Evolutionary conservation across 2,329 filamentous ascomycete species (phyloP), one percentile per base, ranked within the genome.

Genomic region (Aureobasidium leucospermi): DNA sequence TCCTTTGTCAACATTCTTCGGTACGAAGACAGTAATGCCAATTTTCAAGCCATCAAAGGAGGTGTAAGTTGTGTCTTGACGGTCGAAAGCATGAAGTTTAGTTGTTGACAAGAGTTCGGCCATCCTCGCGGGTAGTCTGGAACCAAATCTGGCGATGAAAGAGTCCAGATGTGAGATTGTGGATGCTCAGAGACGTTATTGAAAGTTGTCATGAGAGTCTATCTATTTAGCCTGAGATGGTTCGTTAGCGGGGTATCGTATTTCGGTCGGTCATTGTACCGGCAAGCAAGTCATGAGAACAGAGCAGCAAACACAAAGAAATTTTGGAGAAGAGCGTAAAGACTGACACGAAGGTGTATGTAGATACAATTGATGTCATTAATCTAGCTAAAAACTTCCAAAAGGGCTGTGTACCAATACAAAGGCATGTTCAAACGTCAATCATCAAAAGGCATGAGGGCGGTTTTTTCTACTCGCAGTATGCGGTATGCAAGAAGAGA

Each of bases 401-500:
- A 32, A 7, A 32, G 16, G 52, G 31, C 52, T 56, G 31, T 19
- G 16, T 58, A 47, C 55, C 43, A 41, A 58, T 19, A 47, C 23
- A 43, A 43, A 23, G 36, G 13, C 43, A 58, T 47, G 16, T 31
- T 28, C 46, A 46, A 23, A 48, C 55, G 48, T 58, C 55, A 58
- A 31, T 48, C 42, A 38, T 47, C 13, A 58, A 31, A 19, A 36
- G 38, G 51, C 51, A n/a, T 52, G 16, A 41, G 31, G 34, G 23
- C 29, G 5, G 36, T 8, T 15, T 41, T 31, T 36, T 47, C 43
- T 73, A 75, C 68, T 76, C 74, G 5, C 73, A 75, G 51, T 72
- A 80, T 7, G 79, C 76, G 43, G 74, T 76, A 69, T 79, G 83
- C 39, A 79, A 67, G 46, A 78, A 73, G 65, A 82, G 64, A 15